Evolutionary conservation across 495 filamentous ascomycete species (phyloP), one percentile per base, ranked within the genome.

Genomic region (Penicillium ochrochloron): DNA sequence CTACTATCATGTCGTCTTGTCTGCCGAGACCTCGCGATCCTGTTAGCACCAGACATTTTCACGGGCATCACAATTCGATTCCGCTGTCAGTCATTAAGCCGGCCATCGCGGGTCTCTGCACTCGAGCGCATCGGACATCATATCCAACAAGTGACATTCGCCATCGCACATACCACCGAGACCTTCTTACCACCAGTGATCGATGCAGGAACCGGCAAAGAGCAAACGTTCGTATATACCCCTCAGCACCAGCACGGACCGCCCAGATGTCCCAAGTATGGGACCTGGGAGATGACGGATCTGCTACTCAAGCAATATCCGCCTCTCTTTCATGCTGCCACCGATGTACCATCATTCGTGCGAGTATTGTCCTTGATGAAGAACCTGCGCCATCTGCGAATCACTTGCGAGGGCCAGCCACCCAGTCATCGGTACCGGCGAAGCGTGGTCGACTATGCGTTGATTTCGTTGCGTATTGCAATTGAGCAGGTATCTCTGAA

Each of bases 311-410:
- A 90, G 68, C 92, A 94, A 73, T 94, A 92, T 68, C 88, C 90
- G 39, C 89, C 92, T 8, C 76, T 94, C 8, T 95, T 94, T 78
- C 92, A 94, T 68, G 88, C 91, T 5, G 90, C 91, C n/a, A 91
- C 89, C 53, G 92, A 95, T 68, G 86, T 93, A 14, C 83, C 89
- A 6, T 87, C 90, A 37, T 93, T 94, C 78, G 86, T 93, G 31
- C 81, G 83, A 57, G 89, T 89, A 50, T 83, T 94, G 66, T 81
- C 82, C 19, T 73, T 84, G 42, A 74, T 93, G 62, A 76, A 84
- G 34, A 85, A 85, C 67, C 80, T 95, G 66, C 79, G 83, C 42
- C 90, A 92, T 70, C 79, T 93, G 57, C 85, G 83, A 57, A 82
- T 95, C 69, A 86, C 83, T 54, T 92, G 88, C 57, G 89, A 88